These are phyloP conservation scores for Apiosordaria backusii DNA, from an alignment of 495 filamentous ascomycete genomes.

Conservation along the genomic window DNA sequence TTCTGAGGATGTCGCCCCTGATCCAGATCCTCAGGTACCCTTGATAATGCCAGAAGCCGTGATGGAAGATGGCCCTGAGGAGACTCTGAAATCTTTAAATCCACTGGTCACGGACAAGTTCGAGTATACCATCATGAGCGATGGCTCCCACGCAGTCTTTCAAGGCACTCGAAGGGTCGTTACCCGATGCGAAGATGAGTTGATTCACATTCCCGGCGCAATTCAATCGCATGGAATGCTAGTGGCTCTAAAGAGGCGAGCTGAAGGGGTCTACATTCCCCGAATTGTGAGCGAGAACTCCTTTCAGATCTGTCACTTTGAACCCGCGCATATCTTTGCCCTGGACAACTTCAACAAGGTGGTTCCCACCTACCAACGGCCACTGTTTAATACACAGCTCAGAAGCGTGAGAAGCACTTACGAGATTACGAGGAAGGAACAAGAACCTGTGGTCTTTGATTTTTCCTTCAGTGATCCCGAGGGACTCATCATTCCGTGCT, in stretches of 20 bases:
- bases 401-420: constrained; percentile 13
- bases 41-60: neutral
- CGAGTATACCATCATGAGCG: constrained; percentile 21
- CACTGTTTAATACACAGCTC: constrained; percentile 22
- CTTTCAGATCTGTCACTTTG: constrained; percentile 20
- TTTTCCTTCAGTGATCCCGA: constrained; percentile 25
- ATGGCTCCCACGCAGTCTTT: constrained; percentile 23
- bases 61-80: neutral
- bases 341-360: constrained; percentile 22
- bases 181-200: constrained; percentile 26
- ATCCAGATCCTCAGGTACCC: neutral
- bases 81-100: neutral
- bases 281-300: constrained; percentile 28
- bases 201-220: constrained; percentile 27
- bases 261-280: constrained; percentile 21
- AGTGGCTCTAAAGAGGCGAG: constrained; percentile 20
- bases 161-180: constrained; percentile 21
- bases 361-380: constrained; percentile 23
- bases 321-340: constrained; percentile 18
- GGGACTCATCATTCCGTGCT: constrained; percentile 22
- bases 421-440: constrained; percentile 11
- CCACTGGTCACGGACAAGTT: constrained; percentile 15
- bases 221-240: constrained; percentile 27
- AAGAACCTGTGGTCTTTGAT: constrained; percentile 26
- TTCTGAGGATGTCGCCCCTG: too few relatives aligned